Evolutionary conservation across 2,329 filamentous ascomycete species (phyloP).

Genomic region (Epichloe uncinata): DNA sequence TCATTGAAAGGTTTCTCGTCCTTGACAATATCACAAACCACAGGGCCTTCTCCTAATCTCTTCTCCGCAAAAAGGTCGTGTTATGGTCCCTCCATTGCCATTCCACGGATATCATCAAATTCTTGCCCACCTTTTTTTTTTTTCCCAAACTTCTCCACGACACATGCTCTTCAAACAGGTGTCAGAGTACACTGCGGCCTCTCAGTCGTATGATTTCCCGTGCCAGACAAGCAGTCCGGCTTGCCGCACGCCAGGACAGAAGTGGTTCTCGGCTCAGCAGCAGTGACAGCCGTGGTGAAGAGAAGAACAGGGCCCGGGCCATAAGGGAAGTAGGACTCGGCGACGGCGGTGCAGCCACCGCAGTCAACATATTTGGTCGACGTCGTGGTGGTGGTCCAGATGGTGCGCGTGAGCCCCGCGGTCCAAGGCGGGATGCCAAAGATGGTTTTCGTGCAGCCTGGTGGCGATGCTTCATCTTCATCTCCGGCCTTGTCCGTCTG

Average conservation of each 20-base stretch:
- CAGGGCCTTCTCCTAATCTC: no score
- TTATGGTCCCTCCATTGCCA: background rate
- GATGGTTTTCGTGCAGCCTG: slow-evolving; percentile 7
- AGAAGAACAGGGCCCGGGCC: slow-evolving; percentile 11
- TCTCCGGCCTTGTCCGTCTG: background rate
- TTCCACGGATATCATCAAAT: no score
- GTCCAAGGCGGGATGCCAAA: slow-evolving; percentile 5
- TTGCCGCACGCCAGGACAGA: slow-evolving; percentile 4
- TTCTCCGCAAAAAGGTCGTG: background rate
- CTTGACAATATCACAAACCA: no score
- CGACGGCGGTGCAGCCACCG: slow-evolving; percentile 11
- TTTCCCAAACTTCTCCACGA: no score
- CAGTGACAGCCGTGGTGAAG: slow-evolving; percentile 13
- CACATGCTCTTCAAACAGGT: no score
- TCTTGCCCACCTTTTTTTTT: no score
- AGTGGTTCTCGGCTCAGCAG: slow-evolving; percentile 2
- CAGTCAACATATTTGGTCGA: slow-evolving; percentile 13
- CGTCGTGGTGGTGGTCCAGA: slow-evolving; percentile 16
- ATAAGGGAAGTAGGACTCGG: background rate
- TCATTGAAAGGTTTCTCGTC: no score
- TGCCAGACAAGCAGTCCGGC: background rate
- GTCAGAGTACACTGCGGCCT: background rate
- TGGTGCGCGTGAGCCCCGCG: slow-evolving; percentile 11
- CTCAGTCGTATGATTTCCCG: background rate
- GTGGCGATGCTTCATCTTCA: no score